Conservation (phyloP, 1,139 yeast species). For the Diutina sp. region DNA sequence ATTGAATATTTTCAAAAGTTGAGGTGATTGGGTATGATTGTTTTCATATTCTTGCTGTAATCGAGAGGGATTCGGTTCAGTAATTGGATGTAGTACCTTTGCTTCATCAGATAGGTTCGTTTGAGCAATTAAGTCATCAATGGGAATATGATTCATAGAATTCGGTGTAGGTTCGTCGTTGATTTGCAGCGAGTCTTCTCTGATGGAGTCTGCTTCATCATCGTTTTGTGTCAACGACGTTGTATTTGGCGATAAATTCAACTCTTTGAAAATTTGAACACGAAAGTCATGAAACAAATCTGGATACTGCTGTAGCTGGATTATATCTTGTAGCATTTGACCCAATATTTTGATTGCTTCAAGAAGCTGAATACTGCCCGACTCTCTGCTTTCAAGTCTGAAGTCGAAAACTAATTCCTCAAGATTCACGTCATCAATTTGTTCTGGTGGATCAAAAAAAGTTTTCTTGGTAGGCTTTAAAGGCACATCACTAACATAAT, state of each 20-base stretch:
- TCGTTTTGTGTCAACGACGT: background rate
- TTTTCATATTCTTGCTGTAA: slow-evolving; percentile 6
- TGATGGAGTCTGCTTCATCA: background rate
- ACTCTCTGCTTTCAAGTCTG: slow-evolving; percentile 16
- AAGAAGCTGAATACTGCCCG: slow-evolving; percentile 22
- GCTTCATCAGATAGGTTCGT: slow-evolving; percentile 7
- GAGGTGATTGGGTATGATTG: slow-evolving; percentile 12
- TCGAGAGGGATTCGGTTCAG: slow-evolving; percentile 8
- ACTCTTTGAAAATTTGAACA: slow-evolving; percentile 13
- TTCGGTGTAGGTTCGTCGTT: background rate
- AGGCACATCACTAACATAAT: slow-evolving; percentile 20
- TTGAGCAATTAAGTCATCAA: slow-evolving; percentile 12
- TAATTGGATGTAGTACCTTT: slow-evolving; percentile 9
- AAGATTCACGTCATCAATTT: slow-evolving; percentile 22
- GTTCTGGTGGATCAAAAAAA: slow-evolving; percentile 29
- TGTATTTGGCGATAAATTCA: slow-evolving; percentile 4
- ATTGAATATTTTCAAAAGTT: slow-evolving; percentile 21
- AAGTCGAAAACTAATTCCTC: slow-evolving; percentile 25
- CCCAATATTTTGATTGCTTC: slow-evolving; percentile 25
- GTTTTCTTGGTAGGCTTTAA: slow-evolving; percentile 28
- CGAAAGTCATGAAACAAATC: slow-evolving; percentile 16
- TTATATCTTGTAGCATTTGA: slow-evolving; percentile 20
- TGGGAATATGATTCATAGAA: slow-evolving; percentile 10
- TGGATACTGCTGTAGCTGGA: slow-evolving; percentile 16
- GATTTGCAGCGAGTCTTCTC: background rate